These are phyloP conservation scores for Malus sylvestris DNA, from an alignment of 306 rosid species.

Conservation along the genomic window DNA sequence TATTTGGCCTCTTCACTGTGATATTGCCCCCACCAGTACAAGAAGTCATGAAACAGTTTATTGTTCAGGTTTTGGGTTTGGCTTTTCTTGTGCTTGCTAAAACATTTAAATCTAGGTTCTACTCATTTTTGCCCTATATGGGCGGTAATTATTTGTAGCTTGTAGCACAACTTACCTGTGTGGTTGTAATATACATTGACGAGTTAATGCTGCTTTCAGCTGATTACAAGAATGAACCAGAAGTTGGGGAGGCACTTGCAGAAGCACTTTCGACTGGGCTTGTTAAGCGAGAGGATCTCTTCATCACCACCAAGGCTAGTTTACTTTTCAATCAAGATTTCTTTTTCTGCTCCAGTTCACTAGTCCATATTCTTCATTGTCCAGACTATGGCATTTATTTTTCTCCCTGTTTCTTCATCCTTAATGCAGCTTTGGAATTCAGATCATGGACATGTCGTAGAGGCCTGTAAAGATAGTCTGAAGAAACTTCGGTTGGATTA, in stretches of 20 bases:
- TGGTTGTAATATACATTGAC: constrained; percentile 1
- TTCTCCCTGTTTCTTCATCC: neutral
- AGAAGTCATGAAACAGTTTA: neutral
- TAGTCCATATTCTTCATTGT: neutral
- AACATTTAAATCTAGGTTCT: neutral
- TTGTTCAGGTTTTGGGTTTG: neutral
- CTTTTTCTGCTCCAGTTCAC: neutral
- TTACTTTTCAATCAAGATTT: neutral
- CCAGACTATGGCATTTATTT: neutral
- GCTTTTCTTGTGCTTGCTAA: neutral
- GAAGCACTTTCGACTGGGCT: constrained; percentile 55
- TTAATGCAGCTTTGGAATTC: constrained; percentile 90
- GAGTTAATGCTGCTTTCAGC: constrained; percentile 41
- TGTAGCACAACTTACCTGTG: neutral
- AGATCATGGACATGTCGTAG: constrained; percentile 85
- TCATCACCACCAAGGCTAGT: constrained; percentile 69
- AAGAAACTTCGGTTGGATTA: constrained; percentile 75
- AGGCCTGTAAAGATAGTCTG: constrained; percentile 83
- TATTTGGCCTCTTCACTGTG: neutral
- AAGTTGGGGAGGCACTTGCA: constrained; percentile 72
- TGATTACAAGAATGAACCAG: constrained; percentile 62
- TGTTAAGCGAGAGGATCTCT: constrained; percentile 74
- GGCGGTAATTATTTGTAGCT: neutral
- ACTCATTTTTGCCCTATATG: neutral
- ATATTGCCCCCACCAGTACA: neutral